Conservation (phyloP, 306 rosid species). For the Dalbergia oliveri region DNA sequence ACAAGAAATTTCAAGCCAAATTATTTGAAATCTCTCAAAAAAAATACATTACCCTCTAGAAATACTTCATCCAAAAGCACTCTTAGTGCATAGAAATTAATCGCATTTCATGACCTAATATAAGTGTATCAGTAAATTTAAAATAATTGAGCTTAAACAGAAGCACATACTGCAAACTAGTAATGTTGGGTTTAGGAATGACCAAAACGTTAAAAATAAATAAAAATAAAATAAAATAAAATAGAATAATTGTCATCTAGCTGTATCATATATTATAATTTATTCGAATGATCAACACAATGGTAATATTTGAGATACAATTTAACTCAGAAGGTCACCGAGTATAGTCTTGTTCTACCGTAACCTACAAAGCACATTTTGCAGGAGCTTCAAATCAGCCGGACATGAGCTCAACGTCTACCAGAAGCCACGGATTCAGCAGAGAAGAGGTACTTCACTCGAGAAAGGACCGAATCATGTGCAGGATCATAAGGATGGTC, state of each 20-base stretch:
- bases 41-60: too few species aligned
- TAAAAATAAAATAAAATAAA: too few species aligned
- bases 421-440: conserved; percentile 80
- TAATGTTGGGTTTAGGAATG: background rate
- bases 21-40: too few species aligned
- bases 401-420: conserved; percentile 54
- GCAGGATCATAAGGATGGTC: conserved; percentile 87
- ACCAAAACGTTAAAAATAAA: background rate
- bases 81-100: too few species aligned
- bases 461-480: conserved; percentile 81
- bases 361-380: background rate
- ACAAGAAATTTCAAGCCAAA: too few species aligned
- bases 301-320: conserved; percentile 8
- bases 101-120: too few species aligned
- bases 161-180: background rate
- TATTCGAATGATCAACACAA: conserved; percentile 29
- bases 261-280: conserved; percentile 8
- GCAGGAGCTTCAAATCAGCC: conserved; percentile 8
- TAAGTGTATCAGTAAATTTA: too few species aligned
- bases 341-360: conserved; percentile 8
- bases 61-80: too few species aligned
- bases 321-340: background rate
- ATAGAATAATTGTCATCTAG: background rate
- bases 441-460: conserved; percentile 82
- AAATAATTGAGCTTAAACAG: background rate